Conservation (phyloP, 1,139 yeast genomes). For the Candida anutae region DNA sequence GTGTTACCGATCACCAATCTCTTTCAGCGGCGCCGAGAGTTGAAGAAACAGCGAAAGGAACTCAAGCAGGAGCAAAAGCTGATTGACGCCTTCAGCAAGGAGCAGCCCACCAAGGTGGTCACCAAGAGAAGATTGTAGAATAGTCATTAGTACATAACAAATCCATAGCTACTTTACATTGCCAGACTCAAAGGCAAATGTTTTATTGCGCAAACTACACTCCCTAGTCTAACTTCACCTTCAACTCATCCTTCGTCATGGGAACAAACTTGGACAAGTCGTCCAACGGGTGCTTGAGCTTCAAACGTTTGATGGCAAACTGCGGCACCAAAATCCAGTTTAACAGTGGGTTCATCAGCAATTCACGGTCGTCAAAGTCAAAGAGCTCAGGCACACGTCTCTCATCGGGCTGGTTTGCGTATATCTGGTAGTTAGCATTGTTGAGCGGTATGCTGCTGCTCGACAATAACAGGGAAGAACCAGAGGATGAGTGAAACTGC, state of each 20-base stretch:
- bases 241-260: conserved; percentile 25
- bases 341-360: conserved; percentile 30
- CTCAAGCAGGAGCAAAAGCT: no score
- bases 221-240: conserved; percentile 29
- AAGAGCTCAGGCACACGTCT: conserved; percentile 39
- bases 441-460: conserved; percentile 8
- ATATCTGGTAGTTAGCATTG: conserved; percentile 32
- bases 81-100: no score
- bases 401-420: conserved; percentile 33
- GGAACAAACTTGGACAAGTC: conserved; percentile 27
- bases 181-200: no score
- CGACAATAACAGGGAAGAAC: conserved; percentile 7
- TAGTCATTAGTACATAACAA: no score
- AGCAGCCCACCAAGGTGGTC: conserved; percentile 1
- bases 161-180: no score
- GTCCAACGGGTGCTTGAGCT: conserved; percentile 16
- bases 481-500: conserved; percentile 20
- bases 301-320: conserved; percentile 27
- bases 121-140: conserved; percentile 1
- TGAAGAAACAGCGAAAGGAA: no score
- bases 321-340: conserved; percentile 31
- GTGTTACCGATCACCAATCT: conserved; percentile 45
- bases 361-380: conserved; percentile 44
- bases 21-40: no score
- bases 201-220: no score